Evolutionary conservation across 2,329 filamentous ascomycete species (phyloP), one percentile per base, ranked within the genome.

Genomic region (Sporothrix sp.): DNA sequence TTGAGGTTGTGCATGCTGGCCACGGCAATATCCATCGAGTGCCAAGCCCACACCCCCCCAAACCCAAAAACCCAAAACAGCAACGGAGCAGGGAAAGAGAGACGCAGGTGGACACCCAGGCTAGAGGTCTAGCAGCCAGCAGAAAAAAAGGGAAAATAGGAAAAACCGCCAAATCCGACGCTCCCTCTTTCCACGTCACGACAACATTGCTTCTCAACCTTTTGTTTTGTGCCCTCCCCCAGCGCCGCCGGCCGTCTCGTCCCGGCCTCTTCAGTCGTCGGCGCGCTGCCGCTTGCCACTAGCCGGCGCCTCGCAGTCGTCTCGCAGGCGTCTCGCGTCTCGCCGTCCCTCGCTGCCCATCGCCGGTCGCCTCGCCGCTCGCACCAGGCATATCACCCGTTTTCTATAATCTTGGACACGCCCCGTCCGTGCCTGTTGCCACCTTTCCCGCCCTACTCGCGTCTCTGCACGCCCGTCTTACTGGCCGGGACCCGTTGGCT

Each of bases 381-480:
- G 35, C 30, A 44, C 10, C 13, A 38, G 10, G n/a, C 39, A 42
- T 48, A 48, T 51, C 38, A 51, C 48, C 43, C 46, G 48, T 51
- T 50, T 46, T 46, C 33, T n/a, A 42, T 30, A 27, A 25, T 33
- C 48, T 44, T 43, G 38, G 38, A 36, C 33, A 51, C 39, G 32
- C 39, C 28, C 32, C 13, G 28, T 40, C 27, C 38, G 28, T 45
- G 43, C 30, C 23, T 50, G 30, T 50, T 43, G 48, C 38, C 38
- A 42, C 48, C 48, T 36, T 50, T 50, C 20, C 43, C 43, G 43
- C 43, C 35, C 23, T 20, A 20, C 48, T 50, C 43, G 30, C 40
- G 30, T 50, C 40, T 30, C 23, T 28, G 10, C 39, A 42, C 33
- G 28, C 44, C 45, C 45, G 35, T 39, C 45, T 48, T 48, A 39